Evolutionary conservation across 805 yeast species (phyloP).

Genomic region (Clavispora fructus): DNA sequence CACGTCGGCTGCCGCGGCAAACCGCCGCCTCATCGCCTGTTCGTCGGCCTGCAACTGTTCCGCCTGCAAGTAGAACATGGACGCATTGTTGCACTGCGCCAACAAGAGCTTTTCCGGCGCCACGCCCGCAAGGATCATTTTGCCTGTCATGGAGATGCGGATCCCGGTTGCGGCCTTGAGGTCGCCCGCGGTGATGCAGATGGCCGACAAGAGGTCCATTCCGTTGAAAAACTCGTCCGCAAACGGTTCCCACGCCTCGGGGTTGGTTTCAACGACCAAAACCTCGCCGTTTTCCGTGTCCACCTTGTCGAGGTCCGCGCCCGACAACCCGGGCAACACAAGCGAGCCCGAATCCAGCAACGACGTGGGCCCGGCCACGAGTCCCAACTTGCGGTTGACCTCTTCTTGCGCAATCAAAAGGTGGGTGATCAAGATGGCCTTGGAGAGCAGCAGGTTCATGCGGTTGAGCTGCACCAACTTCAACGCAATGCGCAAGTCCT

Average conservation of each 20-base stretch:
- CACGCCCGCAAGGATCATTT: slow-evolving; percentile 71
- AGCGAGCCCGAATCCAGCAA: slow-evolving; percentile 1
- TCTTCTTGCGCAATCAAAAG: slow-evolving; percentile 63
- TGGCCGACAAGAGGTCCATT: slow-evolving; percentile 69
- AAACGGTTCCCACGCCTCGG: slow-evolving; percentile 65
- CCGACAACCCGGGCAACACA: background rate
- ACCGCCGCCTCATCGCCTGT: slow-evolving; percentile 19
- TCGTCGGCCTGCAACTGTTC: slow-evolving; percentile 55
- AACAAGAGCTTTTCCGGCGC: slow-evolving; percentile 59
- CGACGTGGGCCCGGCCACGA: slow-evolving; percentile 1
- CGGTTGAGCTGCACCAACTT: slow-evolving; percentile 58
- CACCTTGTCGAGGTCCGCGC: background rate
- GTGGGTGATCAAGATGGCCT: slow-evolving; percentile 58
- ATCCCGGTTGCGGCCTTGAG: slow-evolving; percentile 54
- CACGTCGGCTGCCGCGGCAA: slow-evolving; percentile 22
- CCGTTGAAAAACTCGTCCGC: slow-evolving; percentile 73
- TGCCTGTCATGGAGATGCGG: slow-evolving; percentile 57
- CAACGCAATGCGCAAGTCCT: slow-evolving; percentile 64
- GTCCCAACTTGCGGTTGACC: slow-evolving; percentile 39
- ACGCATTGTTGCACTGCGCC: slow-evolving; percentile 65
- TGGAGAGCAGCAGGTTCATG: slow-evolving; percentile 42
- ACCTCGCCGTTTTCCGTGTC: slow-evolving; percentile 3
- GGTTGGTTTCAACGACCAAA: slow-evolving; percentile 27
- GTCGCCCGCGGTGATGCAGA: slow-evolving; percentile 67
- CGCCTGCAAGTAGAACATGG: slow-evolving; percentile 62